These are phyloP conservation scores for Phaffia tasmanica DNA, from an alignment of 768 basidiomycete genomes.

Conservation along the genomic window DNA sequence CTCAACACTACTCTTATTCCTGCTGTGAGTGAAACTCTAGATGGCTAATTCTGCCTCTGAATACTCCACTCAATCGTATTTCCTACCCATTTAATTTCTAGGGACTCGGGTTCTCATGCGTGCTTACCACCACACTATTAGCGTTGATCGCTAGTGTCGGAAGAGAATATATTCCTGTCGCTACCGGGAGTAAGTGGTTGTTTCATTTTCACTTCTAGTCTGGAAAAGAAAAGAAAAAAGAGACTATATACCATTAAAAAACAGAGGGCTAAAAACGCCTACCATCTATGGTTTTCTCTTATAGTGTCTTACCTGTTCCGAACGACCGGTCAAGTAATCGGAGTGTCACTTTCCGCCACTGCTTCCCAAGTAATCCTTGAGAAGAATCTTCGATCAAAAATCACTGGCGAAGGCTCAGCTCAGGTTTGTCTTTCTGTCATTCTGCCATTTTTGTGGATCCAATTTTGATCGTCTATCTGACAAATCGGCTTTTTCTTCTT, in stretches of 20 bases:
- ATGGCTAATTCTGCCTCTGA: background rate
- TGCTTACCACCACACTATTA: conserved; percentile 77
- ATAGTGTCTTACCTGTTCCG: conserved; percentile 86
- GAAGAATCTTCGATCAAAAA: conserved; percentile 56
- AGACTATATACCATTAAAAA: no score
- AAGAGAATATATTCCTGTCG: conserved; percentile 46
- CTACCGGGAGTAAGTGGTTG: conserved; percentile 65
- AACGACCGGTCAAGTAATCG: conserved; percentile 88
- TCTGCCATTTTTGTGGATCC: conserved; percentile 17
- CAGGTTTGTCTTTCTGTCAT: conserved; percentile 45
- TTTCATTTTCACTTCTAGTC: conserved; percentile 24
- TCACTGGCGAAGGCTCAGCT: conserved; percentile 61
- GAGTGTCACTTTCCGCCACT: conserved; percentile 77
- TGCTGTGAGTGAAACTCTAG: background rate
- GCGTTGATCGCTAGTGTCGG: conserved; percentile 51
- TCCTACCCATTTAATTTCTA: conserved; percentile 49
- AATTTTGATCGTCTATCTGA: background rate
- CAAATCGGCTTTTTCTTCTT: background rate
- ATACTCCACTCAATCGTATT: background rate
- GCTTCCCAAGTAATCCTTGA: conserved; percentile 70
- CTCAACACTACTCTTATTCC: conserved; percentile 21
- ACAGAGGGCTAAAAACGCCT: background rate
- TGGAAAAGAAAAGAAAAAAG: conserved; percentile 18
- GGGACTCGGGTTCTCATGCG: conserved; percentile 70
- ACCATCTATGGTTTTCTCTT: conserved; percentile 4